Evolutionary conservation across 768 basidiomycete species (phyloP), one percentile per base, ranked within the genome.

Genomic region (Gelatoporia subvermispora): DNA sequence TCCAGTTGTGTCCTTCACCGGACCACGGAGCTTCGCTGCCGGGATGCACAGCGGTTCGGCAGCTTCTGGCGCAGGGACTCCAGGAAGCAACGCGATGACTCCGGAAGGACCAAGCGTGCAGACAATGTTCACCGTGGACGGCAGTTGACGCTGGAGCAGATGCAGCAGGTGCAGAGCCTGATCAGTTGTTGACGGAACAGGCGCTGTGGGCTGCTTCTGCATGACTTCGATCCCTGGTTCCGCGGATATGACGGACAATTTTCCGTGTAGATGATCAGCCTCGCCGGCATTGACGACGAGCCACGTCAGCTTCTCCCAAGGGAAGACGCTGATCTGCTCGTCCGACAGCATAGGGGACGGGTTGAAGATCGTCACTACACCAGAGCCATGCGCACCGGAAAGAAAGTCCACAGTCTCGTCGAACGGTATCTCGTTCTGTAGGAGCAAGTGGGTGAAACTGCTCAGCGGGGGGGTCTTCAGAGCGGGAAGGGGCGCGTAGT

Each of bases 391-490:
- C 7, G 49, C 41, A 15, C 51, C 45, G 17, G 49, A 28, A 43
- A 73, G 66, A 55, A 63, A 71, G 20, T 60, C 60, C 28, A 72
- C 60, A 0, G 77, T 80, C 4, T 72, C 71, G 7, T 54, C 43
- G 45, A 70, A 58, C 2, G 69, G 72, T 17, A 82, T 79, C 56
- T 84, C 82, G 56, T 84, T 83, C 55, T 82, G 81, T 1, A 83
- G 61, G 9, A 82, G 69, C 9, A 82, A 60, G 59, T 81, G 77
- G 0, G 75, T 76, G n/a, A 70, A 65, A 10, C 60, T 54, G 1
- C 67, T 61, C 48, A 72, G 69, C 49, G 43, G 47, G n/a, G 20
- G 55, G 25, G 43, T 35, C 1, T 62, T 37, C n/a, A 50, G 54
- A 18, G 54, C 62, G 17, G 72, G 72, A 11, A 70, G 47, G 28